Conservation (phyloP, 2,329 filamentous ascomycete genomes). For the Cryphonectria carpinicola region DNA sequence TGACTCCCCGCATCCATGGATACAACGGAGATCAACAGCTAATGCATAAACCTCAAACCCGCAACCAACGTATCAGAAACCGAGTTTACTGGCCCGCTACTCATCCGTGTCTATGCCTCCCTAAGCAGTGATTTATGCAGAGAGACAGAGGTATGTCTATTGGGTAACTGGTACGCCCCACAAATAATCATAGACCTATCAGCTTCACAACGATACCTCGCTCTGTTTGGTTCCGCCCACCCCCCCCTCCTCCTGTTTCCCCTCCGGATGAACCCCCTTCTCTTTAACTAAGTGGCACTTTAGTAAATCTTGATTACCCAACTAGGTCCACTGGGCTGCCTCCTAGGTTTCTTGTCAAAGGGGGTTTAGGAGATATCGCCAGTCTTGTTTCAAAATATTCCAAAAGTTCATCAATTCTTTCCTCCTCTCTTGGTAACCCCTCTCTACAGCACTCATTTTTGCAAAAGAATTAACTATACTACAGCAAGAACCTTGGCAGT, state of each 20-base stretch:
- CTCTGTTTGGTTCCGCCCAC: background rate
- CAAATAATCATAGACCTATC: background rate
- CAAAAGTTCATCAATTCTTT: background rate
- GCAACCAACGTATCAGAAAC: conserved; percentile 9
- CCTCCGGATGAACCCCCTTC: conserved; percentile 4
- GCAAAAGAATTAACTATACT: background rate
- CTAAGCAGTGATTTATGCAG: background rate
- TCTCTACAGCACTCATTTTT: background rate
- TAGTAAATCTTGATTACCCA: background rate
- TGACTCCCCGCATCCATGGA: background rate
- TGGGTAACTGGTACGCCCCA: background rate
- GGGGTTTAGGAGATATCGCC: background rate
- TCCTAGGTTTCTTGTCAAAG: background rate
- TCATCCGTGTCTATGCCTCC: conserved; percentile 16
- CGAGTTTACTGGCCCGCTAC: conserved; percentile 9
- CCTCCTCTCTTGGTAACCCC: background rate
- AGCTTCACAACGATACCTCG: background rate
- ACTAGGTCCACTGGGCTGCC: background rate
- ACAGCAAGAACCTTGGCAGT: background rate
- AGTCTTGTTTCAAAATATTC: background rate
- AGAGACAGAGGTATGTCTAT: background rate
- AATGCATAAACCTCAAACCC: conserved; percentile 19
- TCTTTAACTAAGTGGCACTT: background rate
- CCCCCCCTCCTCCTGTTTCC: background rate
- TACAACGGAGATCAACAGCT: conserved; percentile 3